Percentiles rank a stretch among this genome's conserved stretches.
Evolutionary conservation across 163 green algal genomes (phyloP).

Genomic region (Volvox carteri): DNA sequence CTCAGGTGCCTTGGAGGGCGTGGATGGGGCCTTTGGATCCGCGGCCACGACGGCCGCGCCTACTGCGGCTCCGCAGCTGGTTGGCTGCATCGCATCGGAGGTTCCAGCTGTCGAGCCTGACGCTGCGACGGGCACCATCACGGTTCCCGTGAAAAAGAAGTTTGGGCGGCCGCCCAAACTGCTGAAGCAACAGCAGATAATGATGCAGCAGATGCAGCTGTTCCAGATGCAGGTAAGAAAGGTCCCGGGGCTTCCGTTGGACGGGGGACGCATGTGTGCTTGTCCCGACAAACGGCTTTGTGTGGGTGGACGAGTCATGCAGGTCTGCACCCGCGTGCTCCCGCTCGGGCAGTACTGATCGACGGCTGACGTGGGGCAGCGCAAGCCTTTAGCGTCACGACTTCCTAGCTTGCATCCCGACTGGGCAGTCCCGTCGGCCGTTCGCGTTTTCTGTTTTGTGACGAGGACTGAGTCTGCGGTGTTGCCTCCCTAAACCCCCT

Average conservation of each 20-base stretch:
- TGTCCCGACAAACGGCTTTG: too few relatives aligned
- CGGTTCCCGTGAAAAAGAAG: neutral
- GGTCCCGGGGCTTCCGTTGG: too few relatives aligned
- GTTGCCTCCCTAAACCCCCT: neutral
- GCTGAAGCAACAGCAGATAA: slow-evolving; percentile 18
- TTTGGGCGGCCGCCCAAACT: slow-evolving; percentile 34
- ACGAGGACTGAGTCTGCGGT: too few relatives aligned
- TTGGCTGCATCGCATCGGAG: neutral
- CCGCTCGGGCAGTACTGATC: too few relatives aligned
- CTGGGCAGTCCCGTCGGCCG: too few relatives aligned
- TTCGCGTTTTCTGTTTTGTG: too few relatives aligned
- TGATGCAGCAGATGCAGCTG: slow-evolving; percentile 33
- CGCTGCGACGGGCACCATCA: neutral
- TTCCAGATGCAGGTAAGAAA: slow-evolving; percentile 18
- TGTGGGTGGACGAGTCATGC: too few relatives aligned
- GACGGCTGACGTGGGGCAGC: too few relatives aligned
- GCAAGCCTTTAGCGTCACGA: too few relatives aligned
- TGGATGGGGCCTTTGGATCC: slow-evolving; percentile 8
- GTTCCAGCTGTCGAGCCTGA: neutral
- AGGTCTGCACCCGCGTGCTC: too few relatives aligned
- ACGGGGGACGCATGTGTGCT: too few relatives aligned
- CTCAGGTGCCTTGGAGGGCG: neutral
- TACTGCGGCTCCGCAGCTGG: neutral
- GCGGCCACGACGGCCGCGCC: neutral
- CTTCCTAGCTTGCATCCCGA: too few relatives aligned